These are phyloP conservation scores for Coemansia sp. DNA, from an alignment of 192 early-diverging fungal genomes.

Conservation along the genomic window DNA sequence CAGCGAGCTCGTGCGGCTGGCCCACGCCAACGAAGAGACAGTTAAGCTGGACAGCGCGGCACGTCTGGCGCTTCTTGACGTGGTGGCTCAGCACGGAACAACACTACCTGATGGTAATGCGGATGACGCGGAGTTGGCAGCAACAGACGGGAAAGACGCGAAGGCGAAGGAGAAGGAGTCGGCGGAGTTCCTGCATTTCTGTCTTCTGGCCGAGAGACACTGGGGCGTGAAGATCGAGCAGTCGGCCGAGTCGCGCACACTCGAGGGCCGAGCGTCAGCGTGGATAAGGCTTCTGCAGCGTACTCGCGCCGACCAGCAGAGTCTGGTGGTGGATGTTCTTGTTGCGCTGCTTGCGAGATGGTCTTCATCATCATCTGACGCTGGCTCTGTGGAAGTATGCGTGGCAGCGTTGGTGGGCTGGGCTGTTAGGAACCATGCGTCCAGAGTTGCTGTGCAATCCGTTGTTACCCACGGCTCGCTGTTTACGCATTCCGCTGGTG, in stretches of 20 bases:
- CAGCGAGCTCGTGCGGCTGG: neutral
- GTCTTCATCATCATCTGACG: neutral
- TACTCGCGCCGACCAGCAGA: conserved; percentile 3
- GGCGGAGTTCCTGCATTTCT: conserved; percentile 20
- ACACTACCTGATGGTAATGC: neutral
- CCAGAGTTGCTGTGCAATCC: conserved; percentile 10
- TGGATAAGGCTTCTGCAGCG: conserved; percentile 10
- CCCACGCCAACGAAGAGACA: neutral
- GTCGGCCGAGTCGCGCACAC: neutral
- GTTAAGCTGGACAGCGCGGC: conserved; percentile 8
- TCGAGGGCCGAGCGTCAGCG: conserved; percentile 1
- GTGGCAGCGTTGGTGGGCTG: conserved; percentile 19
- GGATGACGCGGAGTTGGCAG: neutral
- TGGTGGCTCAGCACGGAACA: neutral
- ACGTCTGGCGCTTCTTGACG: conserved; percentile 19
- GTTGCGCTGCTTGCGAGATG: conserved; percentile 22
- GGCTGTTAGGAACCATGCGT: conserved; percentile 11
- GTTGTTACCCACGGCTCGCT: conserved; percentile 1
- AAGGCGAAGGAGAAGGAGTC: neutral
- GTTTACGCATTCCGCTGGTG: conserved; percentile 5
- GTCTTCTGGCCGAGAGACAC: conserved; percentile 27
- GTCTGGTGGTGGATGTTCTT: conserved; percentile 5
- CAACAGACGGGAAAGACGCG: neutral
- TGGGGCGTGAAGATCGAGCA: conserved; percentile 12
- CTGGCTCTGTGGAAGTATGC: conserved; percentile 4